Evolutionary conservation across 1,139 yeast species (phyloP).

Genomic region (Spencermartinsiella ligniputridi): DNA sequence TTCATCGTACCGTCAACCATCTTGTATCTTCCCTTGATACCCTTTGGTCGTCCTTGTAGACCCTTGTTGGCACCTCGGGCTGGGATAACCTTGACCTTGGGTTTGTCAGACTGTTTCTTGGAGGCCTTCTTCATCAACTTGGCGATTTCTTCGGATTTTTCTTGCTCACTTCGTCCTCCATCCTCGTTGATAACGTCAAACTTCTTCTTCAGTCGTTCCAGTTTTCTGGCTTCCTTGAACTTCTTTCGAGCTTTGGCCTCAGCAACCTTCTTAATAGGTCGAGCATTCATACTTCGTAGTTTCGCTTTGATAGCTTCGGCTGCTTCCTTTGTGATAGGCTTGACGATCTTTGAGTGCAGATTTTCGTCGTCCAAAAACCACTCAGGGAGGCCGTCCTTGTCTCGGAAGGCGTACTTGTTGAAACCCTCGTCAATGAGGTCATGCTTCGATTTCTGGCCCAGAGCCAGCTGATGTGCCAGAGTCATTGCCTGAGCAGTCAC

Average conservation of each 20-base stretch:
- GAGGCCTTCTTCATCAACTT: constrained; percentile 78
- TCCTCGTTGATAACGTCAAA: constrained; percentile 90
- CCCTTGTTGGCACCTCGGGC: constrained; percentile 88
- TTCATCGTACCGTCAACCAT: constrained; percentile 99
- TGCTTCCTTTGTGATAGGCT: constrained; percentile 97
- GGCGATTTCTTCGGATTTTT: constrained; percentile 89
- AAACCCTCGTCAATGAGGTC: constrained; percentile 88
- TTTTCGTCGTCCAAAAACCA: constrained; percentile 96
- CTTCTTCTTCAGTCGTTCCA: constrained; percentile 91
- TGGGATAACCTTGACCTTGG: constrained; percentile 81
- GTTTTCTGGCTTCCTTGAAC: constrained; percentile 83
- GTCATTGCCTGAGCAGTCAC: constrained; percentile 98
- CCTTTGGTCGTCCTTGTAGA: constrained; percentile 91
- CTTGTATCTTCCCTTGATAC: constrained; percentile 95
- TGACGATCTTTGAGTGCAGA: constrained; percentile 74
- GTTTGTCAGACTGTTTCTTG: constrained; percentile 63
- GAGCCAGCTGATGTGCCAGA: constrained; percentile 89
- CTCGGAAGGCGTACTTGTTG: constrained; percentile 88
- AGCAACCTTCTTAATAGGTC: constrained; percentile 95
- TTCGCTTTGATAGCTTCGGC: constrained; percentile 88
- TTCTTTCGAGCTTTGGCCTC: constrained; percentile 98
- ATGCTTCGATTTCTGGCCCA: constrained; percentile 78
- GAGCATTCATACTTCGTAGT: constrained; percentile 83
- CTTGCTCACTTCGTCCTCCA: constrained; percentile 79
- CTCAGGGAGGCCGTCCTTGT: constrained; percentile 82